Conservation (phyloP, 805 yeast genomes). For the Ogataea haglerorum region DNA sequence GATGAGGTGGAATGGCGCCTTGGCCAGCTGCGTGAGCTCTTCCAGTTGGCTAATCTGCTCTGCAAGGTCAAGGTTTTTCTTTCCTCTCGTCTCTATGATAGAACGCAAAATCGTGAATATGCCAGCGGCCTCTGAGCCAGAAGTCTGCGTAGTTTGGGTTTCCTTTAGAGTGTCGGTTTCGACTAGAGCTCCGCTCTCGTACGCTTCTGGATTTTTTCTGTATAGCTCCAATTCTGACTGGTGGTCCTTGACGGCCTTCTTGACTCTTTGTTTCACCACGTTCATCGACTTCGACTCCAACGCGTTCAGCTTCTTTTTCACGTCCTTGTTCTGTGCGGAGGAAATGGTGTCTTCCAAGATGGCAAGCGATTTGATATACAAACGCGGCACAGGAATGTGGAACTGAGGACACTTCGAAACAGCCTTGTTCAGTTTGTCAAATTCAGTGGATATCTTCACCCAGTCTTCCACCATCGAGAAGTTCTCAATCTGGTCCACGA, state of each 20-base stretch:
- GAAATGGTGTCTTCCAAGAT: slow-evolving; percentile 67
- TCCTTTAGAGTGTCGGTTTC: slow-evolving; percentile 1
- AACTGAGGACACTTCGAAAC: slow-evolving; percentile 73
- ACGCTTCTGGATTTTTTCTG: slow-evolving; percentile 70
- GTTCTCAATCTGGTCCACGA: slow-evolving; percentile 64
- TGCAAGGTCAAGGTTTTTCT: slow-evolving; percentile 80
- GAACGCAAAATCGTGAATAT: slow-evolving; percentile 71
- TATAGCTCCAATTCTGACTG: slow-evolving; percentile 55
- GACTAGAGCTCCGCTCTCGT: slow-evolving; percentile 48
- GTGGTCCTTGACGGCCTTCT: slow-evolving; percentile 71
- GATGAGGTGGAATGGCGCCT: slow-evolving; percentile 70
- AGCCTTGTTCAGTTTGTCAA: slow-evolving; percentile 71
- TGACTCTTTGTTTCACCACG: slow-evolving; percentile 82
- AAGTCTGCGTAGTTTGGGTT: background rate
- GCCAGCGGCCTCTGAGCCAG: slow-evolving; percentile 36
- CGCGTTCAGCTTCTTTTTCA: slow-evolving; percentile 74
- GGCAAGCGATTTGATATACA: slow-evolving; percentile 64
- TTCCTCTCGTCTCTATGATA: slow-evolving; percentile 89
- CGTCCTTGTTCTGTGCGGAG: slow-evolving; percentile 47
- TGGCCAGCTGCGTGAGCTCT: slow-evolving; percentile 48
- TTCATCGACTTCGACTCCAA: slow-evolving; percentile 82
- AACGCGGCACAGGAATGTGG: slow-evolving; percentile 66
- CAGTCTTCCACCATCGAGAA: slow-evolving; percentile 73
- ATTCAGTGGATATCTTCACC: slow-evolving; percentile 69
- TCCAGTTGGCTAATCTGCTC: slow-evolving; percentile 78